Percentiles rank a stretch among this genome's conserved stretches.
Conservation (phyloP, 768 basidiomycete species). For the Hypholoma sublateritium region DNA sequence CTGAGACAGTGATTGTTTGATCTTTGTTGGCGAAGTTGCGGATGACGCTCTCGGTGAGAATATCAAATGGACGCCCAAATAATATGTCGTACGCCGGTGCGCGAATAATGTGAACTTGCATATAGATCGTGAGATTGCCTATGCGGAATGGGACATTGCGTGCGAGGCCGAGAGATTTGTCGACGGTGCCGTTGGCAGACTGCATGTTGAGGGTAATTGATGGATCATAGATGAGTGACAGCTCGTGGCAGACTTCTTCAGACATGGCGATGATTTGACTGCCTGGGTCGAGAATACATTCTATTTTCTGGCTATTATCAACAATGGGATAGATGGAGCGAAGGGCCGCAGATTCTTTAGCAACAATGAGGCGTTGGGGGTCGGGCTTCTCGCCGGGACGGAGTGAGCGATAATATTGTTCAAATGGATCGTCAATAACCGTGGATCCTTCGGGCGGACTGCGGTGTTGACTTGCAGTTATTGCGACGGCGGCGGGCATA, state of each 20-base stretch:
- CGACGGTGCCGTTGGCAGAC: constrained; percentile 20
- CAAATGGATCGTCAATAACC: not conserved
- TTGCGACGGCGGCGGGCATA: not conserved
- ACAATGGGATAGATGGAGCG: not conserved
- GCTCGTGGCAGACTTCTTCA: not conserved
- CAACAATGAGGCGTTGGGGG: constrained; percentile 1
- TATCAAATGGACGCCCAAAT: constrained; percentile 22
- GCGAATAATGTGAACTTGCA: constrained; percentile 26
- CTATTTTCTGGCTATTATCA: too few relatives aligned
- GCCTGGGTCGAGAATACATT: too few relatives aligned
- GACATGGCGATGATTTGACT: too few relatives aligned
- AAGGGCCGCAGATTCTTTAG: not conserved
- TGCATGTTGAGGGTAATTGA: constrained; percentile 22
- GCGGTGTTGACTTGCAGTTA: not conserved
- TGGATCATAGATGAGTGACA: constrained; percentile 17
- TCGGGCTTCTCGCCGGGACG: constrained; percentile 4
- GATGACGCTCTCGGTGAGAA: constrained; percentile 7
- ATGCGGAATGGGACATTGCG: constrained; percentile 23
- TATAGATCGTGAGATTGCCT: constrained; percentile 21
- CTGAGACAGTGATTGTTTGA: constrained; percentile 12
- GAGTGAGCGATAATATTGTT: constrained; percentile 1
- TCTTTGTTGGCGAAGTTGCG: not conserved
- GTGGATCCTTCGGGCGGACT: not conserved
- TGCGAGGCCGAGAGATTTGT: constrained; percentile 20
- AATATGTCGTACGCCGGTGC: constrained; percentile 25